phyloP scores from a whole-genome alignment of 2,329 filamentous ascomycete species.

The Tolypocladium endophyticum region DNA sequence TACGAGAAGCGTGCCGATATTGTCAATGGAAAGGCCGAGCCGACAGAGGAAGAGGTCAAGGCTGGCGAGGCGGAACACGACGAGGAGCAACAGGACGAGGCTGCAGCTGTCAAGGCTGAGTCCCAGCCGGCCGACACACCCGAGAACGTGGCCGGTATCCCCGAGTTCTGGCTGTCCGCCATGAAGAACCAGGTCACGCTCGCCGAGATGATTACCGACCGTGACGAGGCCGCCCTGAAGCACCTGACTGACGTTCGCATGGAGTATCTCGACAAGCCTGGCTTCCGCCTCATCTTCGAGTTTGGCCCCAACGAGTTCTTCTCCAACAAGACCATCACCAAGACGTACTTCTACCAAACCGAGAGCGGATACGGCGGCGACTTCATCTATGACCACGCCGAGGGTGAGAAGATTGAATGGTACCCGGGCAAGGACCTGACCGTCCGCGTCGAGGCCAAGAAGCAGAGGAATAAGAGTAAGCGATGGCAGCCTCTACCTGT shows the following conservation, averaged over 20 bases:
- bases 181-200: conserved; percentile 99
- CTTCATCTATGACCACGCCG: conserved; percentile 98
- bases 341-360: conserved; percentile 98
- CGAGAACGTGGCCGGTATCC: conserved; percentile 64
- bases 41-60: conserved; percentile 76
- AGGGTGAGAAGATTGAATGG: conserved; percentile 98
- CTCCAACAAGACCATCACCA: conserved; percentile 92
- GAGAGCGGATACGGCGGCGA: conserved; percentile 98
- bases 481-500: neutral
- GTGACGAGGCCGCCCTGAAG: conserved; percentile 89
- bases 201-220: conserved; percentile 96
- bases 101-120: conserved; percentile 42
- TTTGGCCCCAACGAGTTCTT: conserved; percentile 95
- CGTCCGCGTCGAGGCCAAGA: conserved; percentile 94
- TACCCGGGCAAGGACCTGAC: conserved; percentile 88
- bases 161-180: conserved; percentile 98
- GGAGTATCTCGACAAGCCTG: conserved; percentile 97
- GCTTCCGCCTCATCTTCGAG: conserved; percentile 97
- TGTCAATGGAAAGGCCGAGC: conserved; percentile 78
- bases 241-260: conserved; percentile 87
- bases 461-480: conserved; percentile 97
- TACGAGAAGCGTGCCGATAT: conserved; percentile 93
- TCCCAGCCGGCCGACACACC: conserved; percentile 48
- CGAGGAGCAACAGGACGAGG: conserved; percentile 57
- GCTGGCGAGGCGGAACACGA: conserved; percentile 72